A percentile compares a stretch with the other conserved stretches of the same genome.
These are phyloP conservation scores for Emydomyces testavorans DNA, from an alignment of 2,329 filamentous ascomycete species.

Conservation along the genomic window DNA sequence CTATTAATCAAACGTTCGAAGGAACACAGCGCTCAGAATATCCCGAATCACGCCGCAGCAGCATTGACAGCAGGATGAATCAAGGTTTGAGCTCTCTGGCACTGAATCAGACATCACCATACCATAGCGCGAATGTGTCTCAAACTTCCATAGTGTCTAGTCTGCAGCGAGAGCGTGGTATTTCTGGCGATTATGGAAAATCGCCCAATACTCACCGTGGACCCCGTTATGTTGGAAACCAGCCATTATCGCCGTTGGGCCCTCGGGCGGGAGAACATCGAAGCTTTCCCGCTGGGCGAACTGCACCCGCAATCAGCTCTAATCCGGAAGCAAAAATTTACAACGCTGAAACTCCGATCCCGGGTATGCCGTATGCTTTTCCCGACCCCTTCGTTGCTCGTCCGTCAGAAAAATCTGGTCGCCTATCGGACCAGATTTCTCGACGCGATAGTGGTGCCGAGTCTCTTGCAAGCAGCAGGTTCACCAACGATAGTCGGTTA, in stretches of 20 bases:
- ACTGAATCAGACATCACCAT: constrained; percentile 38
- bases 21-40: constrained; percentile 36
- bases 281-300: constrained; percentile 35
- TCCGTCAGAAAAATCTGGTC: constrained; percentile 18
- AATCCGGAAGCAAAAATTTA: constrained; percentile 41
- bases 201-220: constrained; percentile 27
- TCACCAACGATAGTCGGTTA: constrained; percentile 39
- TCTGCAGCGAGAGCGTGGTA: constrained; percentile 22
- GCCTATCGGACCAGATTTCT: constrained; percentile 29
- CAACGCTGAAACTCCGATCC: constrained; percentile 40
- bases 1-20: constrained; percentile 50
- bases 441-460: constrained; percentile 38
- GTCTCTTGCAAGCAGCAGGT: constrained; percentile 37
- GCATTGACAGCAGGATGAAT: constrained; percentile 40
- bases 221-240: constrained; percentile 31
- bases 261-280: constrained; percentile 32
- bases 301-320: constrained; percentile 39
- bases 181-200: constrained; percentile 28
- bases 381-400: constrained; percentile 38
- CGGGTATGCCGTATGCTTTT: constrained; percentile 42
- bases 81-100: constrained; percentile 39
- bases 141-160: constrained; percentile 28
- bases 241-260: constrained; percentile 34
- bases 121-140: constrained; percentile 38
- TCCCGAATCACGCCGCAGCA: constrained; percentile 39